A percentile compares a stretch with the other conserved stretches of the same genome.
These are phyloP conservation scores for Raffaelea arxii DNA, from an alignment of 2,329 filamentous ascomycete genomes.

Conservation along the genomic window DNA sequence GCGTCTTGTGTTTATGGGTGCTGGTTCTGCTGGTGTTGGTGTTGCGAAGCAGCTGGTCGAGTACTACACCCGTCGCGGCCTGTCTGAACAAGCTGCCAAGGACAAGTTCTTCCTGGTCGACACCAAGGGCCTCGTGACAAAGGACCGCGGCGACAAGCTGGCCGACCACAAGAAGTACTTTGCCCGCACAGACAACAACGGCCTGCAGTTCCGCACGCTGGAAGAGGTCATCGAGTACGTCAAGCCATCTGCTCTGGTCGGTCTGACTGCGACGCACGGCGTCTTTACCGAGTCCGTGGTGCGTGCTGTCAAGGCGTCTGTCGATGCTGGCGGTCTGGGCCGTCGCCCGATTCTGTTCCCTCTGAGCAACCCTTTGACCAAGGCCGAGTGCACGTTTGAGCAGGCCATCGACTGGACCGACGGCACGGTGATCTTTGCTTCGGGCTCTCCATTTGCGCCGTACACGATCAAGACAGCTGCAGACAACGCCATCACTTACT, in stretches of 20 bases:
- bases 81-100: conserved; percentile 78
- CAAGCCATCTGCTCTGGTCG: conserved; percentile 88
- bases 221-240: conserved; percentile 91
- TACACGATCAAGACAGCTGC: conserved; percentile 53
- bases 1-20: conserved; percentile 90
- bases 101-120: conserved; percentile 97
- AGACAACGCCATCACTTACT: conserved; percentile 54
- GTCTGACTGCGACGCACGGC: conserved; percentile 86
- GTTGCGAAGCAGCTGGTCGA: conserved; percentile 97
- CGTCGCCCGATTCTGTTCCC: conserved; percentile 88
- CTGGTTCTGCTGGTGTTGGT: conserved; percentile 90
- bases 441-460: conserved; percentile 80
- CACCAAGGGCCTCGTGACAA: conserved; percentile 89
- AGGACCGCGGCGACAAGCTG: conserved; percentile 85
- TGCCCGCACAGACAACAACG: conserved; percentile 53
- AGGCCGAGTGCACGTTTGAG: conserved; percentile 97
- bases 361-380: conserved; percentile 88
- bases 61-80: conserved; percentile 87
- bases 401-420: conserved; percentile 86
- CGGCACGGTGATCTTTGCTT: conserved; percentile 85
- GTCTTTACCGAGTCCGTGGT: conserved; percentile 87
- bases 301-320: conserved; percentile 54
- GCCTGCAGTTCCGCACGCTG: conserved; percentile 65
- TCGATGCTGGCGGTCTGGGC: conserved; percentile 55
- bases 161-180: conserved; percentile 81